Percentiles rank a stretch among this genome's conserved stretches.
Evolutionary conservation across 2,329 filamentous ascomycete species (phyloP).

Genomic region (Epicoccum sorghinum): DNA sequence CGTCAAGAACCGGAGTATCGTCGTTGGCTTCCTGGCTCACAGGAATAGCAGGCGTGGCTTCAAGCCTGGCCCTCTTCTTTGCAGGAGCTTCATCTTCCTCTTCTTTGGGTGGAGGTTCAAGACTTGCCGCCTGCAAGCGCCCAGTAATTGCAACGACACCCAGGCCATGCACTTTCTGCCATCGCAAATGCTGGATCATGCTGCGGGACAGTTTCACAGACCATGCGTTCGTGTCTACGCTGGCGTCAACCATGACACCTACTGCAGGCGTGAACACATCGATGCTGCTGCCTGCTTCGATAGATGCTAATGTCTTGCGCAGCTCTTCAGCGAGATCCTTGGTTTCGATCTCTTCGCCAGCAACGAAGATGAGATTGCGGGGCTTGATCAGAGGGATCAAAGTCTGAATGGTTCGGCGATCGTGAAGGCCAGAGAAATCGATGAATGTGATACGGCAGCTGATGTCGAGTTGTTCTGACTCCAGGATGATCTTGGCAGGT

Average conservation of each 20-base stretch:
- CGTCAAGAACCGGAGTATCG: constrained; percentile 61
- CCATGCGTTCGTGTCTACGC: constrained; percentile 98
- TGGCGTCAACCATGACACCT: constrained; percentile 81
- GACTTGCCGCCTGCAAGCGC: constrained; percentile 60
- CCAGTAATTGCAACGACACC: constrained; percentile 94
- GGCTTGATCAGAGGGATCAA: constrained; percentile 92
- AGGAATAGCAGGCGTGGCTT: constrained; percentile 49
- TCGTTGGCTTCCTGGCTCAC: constrained; percentile 56
- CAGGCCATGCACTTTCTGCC: constrained; percentile 90
- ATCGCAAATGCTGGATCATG: constrained; percentile 85
- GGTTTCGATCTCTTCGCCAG: constrained; percentile 77
- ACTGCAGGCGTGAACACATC: constrained; percentile 82
- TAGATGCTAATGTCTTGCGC: constrained; percentile 64
- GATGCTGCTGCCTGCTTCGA: constrained; percentile 52
- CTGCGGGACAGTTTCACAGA: constrained; percentile 85
- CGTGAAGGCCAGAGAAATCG: constrained; percentile 90
- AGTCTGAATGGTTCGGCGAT: constrained; percentile 92
- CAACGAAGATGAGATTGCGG: constrained; percentile 91
- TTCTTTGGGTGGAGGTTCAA: constrained; percentile 48
- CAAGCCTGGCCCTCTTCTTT: constrained; percentile 60
- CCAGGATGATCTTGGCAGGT: constrained; percentile 76
- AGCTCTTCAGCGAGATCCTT: constrained; percentile 79
- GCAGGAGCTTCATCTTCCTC: constrained; percentile 50
- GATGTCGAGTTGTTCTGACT: constrained; percentile 67
- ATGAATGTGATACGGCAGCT: constrained; percentile 83